Evolutionary conservation across 768 basidiomycete species (phyloP), one percentile per base, ranked within the genome.

Genomic region (Tricholoma sp.): DNA sequence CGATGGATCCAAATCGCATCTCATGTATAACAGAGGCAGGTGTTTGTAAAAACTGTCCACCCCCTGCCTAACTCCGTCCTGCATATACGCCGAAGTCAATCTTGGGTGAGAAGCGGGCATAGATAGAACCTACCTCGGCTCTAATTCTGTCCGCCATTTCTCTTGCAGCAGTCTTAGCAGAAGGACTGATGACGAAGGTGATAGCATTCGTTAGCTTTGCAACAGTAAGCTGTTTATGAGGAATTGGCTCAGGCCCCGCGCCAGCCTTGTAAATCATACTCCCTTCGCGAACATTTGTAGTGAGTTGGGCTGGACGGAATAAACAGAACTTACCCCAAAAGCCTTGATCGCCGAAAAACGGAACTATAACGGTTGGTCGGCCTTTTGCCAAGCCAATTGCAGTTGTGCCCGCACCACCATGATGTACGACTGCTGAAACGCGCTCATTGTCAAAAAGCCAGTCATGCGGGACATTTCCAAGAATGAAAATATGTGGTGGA

Each of bases 391-490:
- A 69, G 0, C 84, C 85, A 31, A 82, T 79, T 0, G 85, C 83
- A 8, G 83, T 85, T 0, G 85, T 87, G 0, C 85, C 85, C 7
- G 85, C 85, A 3, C 84, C 84, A 1, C 84, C 85, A 64, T 81
- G 84, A 65, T 85, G 84, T 7, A 83, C 80, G 1, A 87, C 83
- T 0, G 83, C 83, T 10, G 78, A 66, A 1, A 85, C 84, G 14
- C 81, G 74, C 0, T 70, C 73, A 1, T 82, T 66, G 32, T 76
- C 77, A 60, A 86, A 87, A 4, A 87, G 73, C 85, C 85, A 87
- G 65, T 87, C 85, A 64, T 86, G 84, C 0, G 85, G 85, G 5
- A 85, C 77, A 59, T 83, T 84, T 63, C 78, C 83, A n/a, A 85
- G 74, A 45, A 87, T 82, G 69, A 83, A 83, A 18, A 85, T 71